phyloP scores from a whole-genome alignment of 1,139 yeast genomes.

The Saccharomyces hybrid region DNA sequence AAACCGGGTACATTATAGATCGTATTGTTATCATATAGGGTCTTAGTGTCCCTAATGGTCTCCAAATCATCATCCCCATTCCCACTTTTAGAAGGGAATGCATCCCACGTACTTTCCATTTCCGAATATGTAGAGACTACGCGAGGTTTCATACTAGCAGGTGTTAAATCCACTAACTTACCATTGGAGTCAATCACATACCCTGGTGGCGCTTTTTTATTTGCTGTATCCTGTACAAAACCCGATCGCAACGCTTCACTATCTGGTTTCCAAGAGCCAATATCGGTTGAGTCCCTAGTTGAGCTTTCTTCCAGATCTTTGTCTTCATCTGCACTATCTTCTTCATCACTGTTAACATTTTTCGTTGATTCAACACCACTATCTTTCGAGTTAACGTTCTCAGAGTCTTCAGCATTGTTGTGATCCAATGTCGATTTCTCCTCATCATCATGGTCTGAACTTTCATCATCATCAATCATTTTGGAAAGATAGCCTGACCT shows the following conservation, averaged over 20 bases:
- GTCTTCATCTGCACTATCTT: neutral
- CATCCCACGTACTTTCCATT: slow-evolving; percentile 32
- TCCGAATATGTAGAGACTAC: slow-evolving; percentile 28
- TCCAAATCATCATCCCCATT: slow-evolving; percentile 25
- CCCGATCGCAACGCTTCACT: slow-evolving; percentile 28
- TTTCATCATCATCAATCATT: slow-evolving; percentile 13
- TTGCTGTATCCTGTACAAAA: slow-evolving; percentile 24
- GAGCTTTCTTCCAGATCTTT: neutral
- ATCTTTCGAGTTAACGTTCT: neutral
- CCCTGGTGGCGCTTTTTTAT: slow-evolving; percentile 27
- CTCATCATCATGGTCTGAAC: neutral
- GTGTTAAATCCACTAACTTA: slow-evolving; percentile 24
- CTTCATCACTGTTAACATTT: neutral
- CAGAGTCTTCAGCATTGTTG: neutral
- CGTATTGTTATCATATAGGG: slow-evolving; percentile 32
- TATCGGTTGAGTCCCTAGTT: neutral
- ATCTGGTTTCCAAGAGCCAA: slow-evolving; percentile 26
- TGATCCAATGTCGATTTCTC: neutral
- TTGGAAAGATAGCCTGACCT: slow-evolving; percentile 24
- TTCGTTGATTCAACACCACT: neutral
- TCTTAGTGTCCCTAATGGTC: slow-evolving; percentile 30
- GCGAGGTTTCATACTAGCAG: slow-evolving; percentile 26
- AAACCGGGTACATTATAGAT: slow-evolving; percentile 32
- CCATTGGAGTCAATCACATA: slow-evolving; percentile 28
- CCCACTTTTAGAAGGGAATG: slow-evolving; percentile 26